These are phyloP conservation scores for Myxozyma mucilagina DNA, from an alignment of 805 yeast species.

Conservation along the genomic window DNA sequence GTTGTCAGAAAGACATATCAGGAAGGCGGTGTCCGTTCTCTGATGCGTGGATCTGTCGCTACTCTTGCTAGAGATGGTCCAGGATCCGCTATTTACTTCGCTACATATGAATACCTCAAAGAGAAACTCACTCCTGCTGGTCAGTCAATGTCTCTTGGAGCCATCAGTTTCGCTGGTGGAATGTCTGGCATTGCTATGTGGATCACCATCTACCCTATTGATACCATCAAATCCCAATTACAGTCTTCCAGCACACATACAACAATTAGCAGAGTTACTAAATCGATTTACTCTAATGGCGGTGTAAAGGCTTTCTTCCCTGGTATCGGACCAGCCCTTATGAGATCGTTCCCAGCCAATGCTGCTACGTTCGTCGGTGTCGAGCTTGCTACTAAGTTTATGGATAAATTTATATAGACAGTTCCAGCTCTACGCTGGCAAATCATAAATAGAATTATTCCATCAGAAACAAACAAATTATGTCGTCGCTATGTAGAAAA, in stretches of 20 bases:
- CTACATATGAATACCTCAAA: slow-evolving; percentile 85
- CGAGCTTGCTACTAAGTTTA: slow-evolving; percentile 61
- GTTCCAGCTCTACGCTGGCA: too few relatives aligned
- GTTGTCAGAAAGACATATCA: slow-evolving; percentile 68
- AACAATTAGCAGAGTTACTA: slow-evolving; percentile 65
- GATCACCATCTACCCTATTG: slow-evolving; percentile 93
- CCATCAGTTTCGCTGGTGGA: slow-evolving; percentile 90
- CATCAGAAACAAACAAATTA: too few relatives aligned
- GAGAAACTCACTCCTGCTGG: slow-evolving; percentile 51
- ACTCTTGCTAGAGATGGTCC: slow-evolving; percentile 97
- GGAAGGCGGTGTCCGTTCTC: slow-evolving; percentile 79
- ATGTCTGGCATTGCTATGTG: slow-evolving; percentile 97
- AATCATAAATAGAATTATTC: too few relatives aligned
- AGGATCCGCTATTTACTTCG: slow-evolving; percentile 93
- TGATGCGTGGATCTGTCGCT: slow-evolving; percentile 88
- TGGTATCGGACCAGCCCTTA: slow-evolving; percentile 92
- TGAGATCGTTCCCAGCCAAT: slow-evolving; percentile 95
- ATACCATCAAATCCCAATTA: slow-evolving; percentile 84
- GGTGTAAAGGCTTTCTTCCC: slow-evolving; percentile 95
- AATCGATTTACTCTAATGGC: slow-evolving; percentile 66
- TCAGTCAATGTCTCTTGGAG: slow-evolving; percentile 62
- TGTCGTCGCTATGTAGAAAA: too few relatives aligned
- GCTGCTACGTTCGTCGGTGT: slow-evolving; percentile 99
- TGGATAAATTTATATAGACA: slow-evolving; percentile 31
- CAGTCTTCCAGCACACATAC: slow-evolving; percentile 60